Evolutionary conservation across 345 rosid genomes (phyloP).

Genomic region (sweet orange (Citrus sinensis)): DVS_A1.0 CM039169.1:33725001-33725500

Average conservation of each 20-base stretch:
- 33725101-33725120: too few species aligned
- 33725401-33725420: background rate
- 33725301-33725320: background rate
- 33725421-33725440: background rate
- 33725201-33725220: background rate
- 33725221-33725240: background rate
- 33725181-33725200: too few species aligned
- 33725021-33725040: too few species aligned
- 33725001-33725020: too few species aligned
- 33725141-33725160: too few species aligned
- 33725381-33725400: background rate
- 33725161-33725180: too few species aligned
- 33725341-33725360: background rate
- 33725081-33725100: too few species aligned
- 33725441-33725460: background rate
- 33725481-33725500: background rate
- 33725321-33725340: too few species aligned
- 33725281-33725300: background rate
- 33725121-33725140: too few species aligned
- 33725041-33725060: too few species aligned
- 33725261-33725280: background rate
- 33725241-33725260: background rate
- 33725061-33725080: too few species aligned
- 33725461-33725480: background rate
- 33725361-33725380: background rate